Evolutionary conservation across 805 yeast species (phyloP).

Genomic region (Yarrowia sp.): DNA sequence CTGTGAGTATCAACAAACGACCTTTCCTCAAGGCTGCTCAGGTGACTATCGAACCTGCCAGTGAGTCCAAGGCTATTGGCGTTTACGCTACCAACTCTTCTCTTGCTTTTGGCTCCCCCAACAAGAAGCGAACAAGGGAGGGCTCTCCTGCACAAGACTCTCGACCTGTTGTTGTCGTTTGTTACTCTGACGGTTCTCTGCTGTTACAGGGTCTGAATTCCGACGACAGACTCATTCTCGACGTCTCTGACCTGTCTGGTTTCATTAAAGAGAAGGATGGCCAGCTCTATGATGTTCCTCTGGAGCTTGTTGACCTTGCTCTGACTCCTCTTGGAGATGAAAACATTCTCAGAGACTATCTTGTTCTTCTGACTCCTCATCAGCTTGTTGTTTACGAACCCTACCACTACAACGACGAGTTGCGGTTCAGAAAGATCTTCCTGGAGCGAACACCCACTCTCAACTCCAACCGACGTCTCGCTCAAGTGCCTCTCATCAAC

Average conservation of each 20-base stretch:
- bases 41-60: constrained; percentile 2
- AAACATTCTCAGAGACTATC: neutral
- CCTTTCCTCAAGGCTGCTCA: constrained; percentile 19
- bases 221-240: neutral
- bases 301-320: constrained; percentile 12
- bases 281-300: neutral
- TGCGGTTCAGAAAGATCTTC: constrained; percentile 19
- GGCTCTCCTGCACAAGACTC: constrained; percentile 18
- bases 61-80: constrained; percentile 5
- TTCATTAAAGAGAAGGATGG: constrained; percentile 13
- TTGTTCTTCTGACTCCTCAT: neutral
- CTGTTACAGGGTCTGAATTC: neutral
- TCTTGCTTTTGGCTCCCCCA: neutral
- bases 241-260: constrained; percentile 12
- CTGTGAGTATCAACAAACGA: constrained; percentile 14
- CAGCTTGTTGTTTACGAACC: constrained; percentile 24
- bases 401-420: constrained; percentile 1
- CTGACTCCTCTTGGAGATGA: constrained; percentile 11
- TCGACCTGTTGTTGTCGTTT: neutral
- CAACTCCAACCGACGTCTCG: neutral
- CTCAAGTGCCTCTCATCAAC: constrained; percentile 13
- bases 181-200: constrained; percentile 19
- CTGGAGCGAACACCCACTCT: constrained; percentile 6
- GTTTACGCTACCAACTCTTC: constrained; percentile 9
- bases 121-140: constrained; percentile 11